A percentile compares a stretch with the other conserved stretches of the same genome.
Conservation (phyloP, 192 early-diverging fungal species). For the Phlyctochytrium arcticum region DNA sequence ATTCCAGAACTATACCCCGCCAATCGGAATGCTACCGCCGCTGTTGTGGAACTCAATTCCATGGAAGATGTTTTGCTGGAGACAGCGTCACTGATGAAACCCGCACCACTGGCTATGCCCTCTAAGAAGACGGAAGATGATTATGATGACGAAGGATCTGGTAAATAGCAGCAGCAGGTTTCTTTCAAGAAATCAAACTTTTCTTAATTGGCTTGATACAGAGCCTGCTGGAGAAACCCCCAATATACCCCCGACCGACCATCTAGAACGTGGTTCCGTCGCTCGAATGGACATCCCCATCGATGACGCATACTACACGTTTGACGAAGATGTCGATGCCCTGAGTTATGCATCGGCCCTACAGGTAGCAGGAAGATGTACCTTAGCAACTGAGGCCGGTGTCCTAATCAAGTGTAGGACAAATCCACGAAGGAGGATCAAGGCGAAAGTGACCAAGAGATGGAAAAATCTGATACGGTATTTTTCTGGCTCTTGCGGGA, state of each 20-base stretch:
- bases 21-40: background rate
- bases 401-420: background rate
- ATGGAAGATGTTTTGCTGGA: background rate
- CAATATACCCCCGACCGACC: too few species aligned
- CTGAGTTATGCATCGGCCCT: background rate
- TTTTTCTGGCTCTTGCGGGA: background rate
- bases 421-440: too few species aligned
- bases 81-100: background rate
- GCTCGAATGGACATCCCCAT: conserved; percentile 37
- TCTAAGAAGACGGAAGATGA: background rate
- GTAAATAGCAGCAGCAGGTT: too few species aligned
- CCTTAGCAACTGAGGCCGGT: background rate
- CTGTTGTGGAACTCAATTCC: background rate
- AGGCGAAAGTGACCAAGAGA: background rate
- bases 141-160: background rate
- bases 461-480: background rate
- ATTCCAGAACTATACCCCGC: conserved; percentile 54
- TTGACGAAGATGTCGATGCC: conserved; percentile 56
- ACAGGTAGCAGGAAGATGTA: background rate
- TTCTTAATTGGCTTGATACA: too few species aligned
- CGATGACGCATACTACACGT: conserved; percentile 62
- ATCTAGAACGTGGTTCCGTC: too few species aligned
- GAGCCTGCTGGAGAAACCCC: too few species aligned
- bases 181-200: too few species aligned
- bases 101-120: background rate